Percentiles rank a stretch among this genome's conserved stretches.
phyloP scores from a whole-genome alignment of 1,139 yeast genomes.

The Saccharomyces pastorianus region DNA sequence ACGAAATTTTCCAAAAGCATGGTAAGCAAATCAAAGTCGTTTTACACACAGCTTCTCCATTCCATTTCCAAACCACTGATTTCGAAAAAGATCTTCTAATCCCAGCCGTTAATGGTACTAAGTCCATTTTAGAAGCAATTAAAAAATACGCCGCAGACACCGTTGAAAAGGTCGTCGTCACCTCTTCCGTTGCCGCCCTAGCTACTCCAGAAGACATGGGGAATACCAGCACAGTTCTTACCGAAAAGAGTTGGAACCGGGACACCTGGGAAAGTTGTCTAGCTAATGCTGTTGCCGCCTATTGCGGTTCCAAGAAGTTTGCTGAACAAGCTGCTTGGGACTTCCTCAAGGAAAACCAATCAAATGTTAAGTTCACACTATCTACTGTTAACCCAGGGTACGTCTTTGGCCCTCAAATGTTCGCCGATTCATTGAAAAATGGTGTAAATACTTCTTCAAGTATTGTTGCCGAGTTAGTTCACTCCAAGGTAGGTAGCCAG shows the following conservation, averaged over 20 bases:
- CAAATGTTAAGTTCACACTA: conserved; percentile 37
- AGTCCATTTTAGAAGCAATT: no score
- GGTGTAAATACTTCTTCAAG: conserved; percentile 34
- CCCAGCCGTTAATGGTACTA: no score
- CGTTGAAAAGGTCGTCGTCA: no score
- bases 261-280: conserved; percentile 32
- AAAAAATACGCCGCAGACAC: no score
- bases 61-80: no score
- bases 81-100: no score
- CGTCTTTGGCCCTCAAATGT: conserved; percentile 42
- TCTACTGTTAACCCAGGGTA: conserved; percentile 42
- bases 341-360: conserved; percentile 32
- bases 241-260: conserved; percentile 36
- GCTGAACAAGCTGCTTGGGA: conserved; percentile 51
- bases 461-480: conserved; percentile 24
- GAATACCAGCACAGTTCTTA: conserved; percentile 2
- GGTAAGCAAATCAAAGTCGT: no score
- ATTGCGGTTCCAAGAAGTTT: conserved; percentile 42
- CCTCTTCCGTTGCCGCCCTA: no score
- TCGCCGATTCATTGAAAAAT: conserved; percentile 26
- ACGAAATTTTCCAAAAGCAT: no score
- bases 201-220: not conserved
- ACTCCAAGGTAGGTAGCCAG: conserved; percentile 11
- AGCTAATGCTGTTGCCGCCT: conserved; percentile 27
- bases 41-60: no score